Conservation (phyloP, 768 basidiomycete species). For the Tricholoma furcatifolium region DNA sequence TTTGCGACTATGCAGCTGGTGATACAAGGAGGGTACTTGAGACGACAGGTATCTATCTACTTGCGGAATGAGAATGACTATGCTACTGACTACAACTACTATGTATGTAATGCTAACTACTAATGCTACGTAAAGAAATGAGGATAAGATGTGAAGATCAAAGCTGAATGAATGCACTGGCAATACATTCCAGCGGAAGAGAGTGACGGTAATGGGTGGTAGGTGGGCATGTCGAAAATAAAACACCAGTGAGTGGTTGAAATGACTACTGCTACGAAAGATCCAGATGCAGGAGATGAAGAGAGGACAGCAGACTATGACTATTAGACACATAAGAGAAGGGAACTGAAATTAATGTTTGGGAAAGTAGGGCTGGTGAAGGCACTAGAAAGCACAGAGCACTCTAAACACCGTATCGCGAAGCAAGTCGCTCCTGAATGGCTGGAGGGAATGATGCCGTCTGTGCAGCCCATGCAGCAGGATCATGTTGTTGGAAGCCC, state of each 20-base stretch:
- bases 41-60: constrained; percentile 46
- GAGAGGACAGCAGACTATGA: constrained; percentile 24
- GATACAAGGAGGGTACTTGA: constrained; percentile 21
- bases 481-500: constrained; percentile 89
- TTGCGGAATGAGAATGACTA: constrained; percentile 50
- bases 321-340: constrained; percentile 17
- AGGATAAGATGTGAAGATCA: constrained; percentile 30
- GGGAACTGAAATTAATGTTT: not conserved
- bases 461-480: constrained; percentile 82
- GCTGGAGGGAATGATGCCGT: constrained; percentile 81
- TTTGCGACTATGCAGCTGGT: constrained; percentile 11
- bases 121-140: constrained; percentile 54
- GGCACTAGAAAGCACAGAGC: not conserved
- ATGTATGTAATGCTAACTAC: constrained; percentile 39
- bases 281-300: constrained; percentile 51
- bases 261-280: constrained; percentile 40
- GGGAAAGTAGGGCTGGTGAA: not conserved
- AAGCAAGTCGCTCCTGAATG: constrained; percentile 83
- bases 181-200: not conserved
- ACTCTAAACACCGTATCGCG: constrained; percentile 81
- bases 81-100: constrained; percentile 37
- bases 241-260: constrained; percentile 11
- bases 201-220: constrained; percentile 17
- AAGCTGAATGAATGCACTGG: constrained; percentile 5
- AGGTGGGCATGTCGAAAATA: constrained; percentile 3